Percentiles rank a stretch among this genome's conserved stretches.
Evolutionary conservation across 805 yeast species (phyloP).

Genomic region (Nadsonia fulvescens): DNA sequence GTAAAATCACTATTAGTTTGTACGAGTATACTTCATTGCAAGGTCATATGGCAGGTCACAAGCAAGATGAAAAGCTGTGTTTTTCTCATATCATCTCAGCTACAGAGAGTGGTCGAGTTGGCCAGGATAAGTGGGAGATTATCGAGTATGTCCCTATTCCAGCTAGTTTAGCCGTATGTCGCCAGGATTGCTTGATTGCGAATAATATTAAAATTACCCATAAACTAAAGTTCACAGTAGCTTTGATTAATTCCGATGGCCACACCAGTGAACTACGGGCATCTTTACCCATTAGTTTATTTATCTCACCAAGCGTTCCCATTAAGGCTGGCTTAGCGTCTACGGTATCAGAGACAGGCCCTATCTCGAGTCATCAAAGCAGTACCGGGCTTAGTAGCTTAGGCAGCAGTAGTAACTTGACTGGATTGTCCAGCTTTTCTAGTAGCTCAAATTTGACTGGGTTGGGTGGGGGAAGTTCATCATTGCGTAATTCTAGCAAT

Average conservation of each 20-base stretch:
- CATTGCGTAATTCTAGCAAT: too few relatives aligned
- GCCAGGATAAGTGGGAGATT: constrained; percentile 59
- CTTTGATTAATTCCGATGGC: constrained; percentile 73
- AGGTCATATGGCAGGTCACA: constrained; percentile 24
- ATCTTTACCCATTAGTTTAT: constrained; percentile 62
- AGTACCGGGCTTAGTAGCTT: too few relatives aligned
- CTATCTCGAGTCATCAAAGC: constrained; percentile 3
- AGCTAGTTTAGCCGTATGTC: constrained; percentile 48
- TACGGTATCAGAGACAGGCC: too few relatives aligned
- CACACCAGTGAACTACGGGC: constrained; percentile 87
- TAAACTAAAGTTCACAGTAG: constrained; percentile 65
- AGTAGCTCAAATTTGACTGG: too few relatives aligned
- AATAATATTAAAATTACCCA: constrained; percentile 69
- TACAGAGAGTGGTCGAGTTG: constrained; percentile 21
- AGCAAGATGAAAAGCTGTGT: constrained; percentile 43
- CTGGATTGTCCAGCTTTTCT: too few relatives aligned
- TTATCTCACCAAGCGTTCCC: constrained; percentile 22
- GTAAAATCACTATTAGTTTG: constrained; percentile 49
- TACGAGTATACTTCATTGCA: constrained; percentile 48
- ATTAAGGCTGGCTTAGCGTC: too few relatives aligned
- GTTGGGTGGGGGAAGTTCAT: too few relatives aligned
- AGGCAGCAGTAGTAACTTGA: too few relatives aligned
- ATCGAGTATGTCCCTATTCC: constrained; percentile 47
- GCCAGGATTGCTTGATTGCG: constrained; percentile 72
- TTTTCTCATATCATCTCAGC: constrained; percentile 30